These are phyloP conservation scores for Urtica urens DNA, from an alignment of 306 rosid genomes.

Conservation along the genomic window DNA sequence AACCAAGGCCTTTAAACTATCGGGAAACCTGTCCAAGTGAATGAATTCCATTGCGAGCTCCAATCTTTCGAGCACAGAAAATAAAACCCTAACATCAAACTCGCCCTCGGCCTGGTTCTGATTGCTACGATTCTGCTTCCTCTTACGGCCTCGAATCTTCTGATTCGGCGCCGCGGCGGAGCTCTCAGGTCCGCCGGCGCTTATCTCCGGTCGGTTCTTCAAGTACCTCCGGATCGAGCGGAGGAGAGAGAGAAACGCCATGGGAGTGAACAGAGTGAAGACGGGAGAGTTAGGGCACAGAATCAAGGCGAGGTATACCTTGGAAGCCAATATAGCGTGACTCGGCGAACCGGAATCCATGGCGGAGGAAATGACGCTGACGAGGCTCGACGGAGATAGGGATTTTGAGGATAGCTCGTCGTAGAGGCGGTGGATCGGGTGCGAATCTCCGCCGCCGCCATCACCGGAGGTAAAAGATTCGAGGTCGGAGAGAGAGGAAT, in stretches of 20 bases:
- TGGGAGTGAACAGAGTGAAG: conserved; percentile 70
- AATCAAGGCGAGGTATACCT: conserved; percentile 57
- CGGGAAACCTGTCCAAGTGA: conserved; percentile 81
- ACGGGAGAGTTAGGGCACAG: conserved; percentile 69
- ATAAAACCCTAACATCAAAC: conserved; percentile 34
- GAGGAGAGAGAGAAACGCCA: conserved; percentile 75
- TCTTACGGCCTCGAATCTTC: conserved; percentile 32
- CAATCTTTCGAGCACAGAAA: conserved; percentile 46
- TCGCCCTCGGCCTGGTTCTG: conserved; percentile 8
- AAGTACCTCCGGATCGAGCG: conserved; percentile 63
- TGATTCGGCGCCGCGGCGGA: conserved; percentile 6
- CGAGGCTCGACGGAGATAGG: conserved; percentile 48
- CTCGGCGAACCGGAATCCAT: conserved; percentile 55
- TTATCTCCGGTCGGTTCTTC: conserved; percentile 25
- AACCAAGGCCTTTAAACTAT: conserved; percentile 51
- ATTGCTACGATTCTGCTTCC: conserved; percentile 9
- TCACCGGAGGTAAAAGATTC: conserved; percentile 43
- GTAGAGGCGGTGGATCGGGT: conserved; percentile 30
- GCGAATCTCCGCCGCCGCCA: conserved; percentile 11
- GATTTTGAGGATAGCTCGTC: conserved; percentile 42
- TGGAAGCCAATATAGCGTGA: conserved; percentile 52
- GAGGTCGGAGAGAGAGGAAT: conserved; percentile 46
- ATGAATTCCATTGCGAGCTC: conserved; percentile 40
- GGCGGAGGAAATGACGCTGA: conserved; percentile 41
- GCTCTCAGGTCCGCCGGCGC: conserved; percentile 2